Conservation (phyloP, 139 green algal genomes). For the Closterium sp. region DNA sequence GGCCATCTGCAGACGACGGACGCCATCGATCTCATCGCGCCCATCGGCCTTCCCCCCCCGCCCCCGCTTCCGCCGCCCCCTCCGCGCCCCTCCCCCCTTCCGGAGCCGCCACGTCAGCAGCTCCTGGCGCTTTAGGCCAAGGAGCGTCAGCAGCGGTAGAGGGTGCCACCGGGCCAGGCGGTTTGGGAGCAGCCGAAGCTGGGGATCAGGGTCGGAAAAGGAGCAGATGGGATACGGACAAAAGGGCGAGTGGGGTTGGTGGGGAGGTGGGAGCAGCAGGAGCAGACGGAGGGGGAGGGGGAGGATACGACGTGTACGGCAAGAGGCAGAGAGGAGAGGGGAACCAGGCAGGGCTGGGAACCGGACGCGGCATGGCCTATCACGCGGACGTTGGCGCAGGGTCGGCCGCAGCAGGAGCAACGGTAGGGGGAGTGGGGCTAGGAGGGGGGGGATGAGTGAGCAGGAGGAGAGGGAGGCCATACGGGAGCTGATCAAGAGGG, state of each 20-base stretch:
- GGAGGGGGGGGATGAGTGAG: not conserved
- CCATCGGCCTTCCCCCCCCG: not conserved
- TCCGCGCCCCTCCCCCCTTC: not conserved
- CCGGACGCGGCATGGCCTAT: not conserved
- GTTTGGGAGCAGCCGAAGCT: not conserved
- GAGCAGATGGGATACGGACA: not conserved
- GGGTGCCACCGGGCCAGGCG: not conserved
- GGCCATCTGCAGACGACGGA: slow-evolving; percentile 18
- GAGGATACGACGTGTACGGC: not conserved
- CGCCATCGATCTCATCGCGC: slow-evolving; percentile 30
- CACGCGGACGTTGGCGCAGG: not conserved
- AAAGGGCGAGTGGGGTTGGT: not conserved
- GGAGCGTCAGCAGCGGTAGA: not conserved
- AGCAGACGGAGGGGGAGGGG: not conserved
- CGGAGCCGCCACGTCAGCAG: not conserved
- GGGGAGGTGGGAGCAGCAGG: not conserved
- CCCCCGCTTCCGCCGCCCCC: not conserved
- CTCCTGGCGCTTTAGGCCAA: not conserved
- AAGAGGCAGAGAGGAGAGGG: not conserved
- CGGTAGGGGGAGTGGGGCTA: not conserved
- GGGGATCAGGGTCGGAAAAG: not conserved
- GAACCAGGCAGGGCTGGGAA: not conserved
- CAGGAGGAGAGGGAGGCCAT: not conserved
- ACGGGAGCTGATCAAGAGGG: not conserved
- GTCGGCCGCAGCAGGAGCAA: not conserved